Conservation (phyloP, 768 basidiomycete genomes). For the Boletus reticuloceps region DNA sequence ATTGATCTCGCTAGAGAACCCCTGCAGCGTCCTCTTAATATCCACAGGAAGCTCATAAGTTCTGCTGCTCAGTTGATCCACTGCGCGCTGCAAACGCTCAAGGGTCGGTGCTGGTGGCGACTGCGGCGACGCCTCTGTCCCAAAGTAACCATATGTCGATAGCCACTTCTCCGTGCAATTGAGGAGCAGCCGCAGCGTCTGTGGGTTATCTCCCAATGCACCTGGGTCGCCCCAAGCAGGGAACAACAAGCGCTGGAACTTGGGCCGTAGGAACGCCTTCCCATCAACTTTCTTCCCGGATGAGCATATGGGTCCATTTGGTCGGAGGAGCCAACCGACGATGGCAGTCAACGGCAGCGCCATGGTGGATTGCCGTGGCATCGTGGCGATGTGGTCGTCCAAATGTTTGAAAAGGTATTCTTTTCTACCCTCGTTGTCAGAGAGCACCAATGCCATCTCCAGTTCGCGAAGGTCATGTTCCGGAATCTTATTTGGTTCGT, state of each 20-base stretch:
- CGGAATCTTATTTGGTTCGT: neutral
- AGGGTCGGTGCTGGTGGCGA: too few species aligned
- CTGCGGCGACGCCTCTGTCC: too few species aligned
- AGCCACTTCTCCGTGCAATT: too few species aligned
- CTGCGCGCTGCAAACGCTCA: too few species aligned
- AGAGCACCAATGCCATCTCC: neutral
- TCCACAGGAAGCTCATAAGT: too few species aligned
- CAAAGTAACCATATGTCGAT: too few species aligned
- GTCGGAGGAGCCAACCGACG: too few species aligned
- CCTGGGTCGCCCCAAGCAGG: neutral
- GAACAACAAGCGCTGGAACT: neutral
- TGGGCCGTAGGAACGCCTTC: neutral
- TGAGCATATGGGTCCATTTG: neutral
- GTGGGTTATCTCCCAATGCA: neutral
- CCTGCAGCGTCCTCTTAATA: too few species aligned
- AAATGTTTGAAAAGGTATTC: neutral
- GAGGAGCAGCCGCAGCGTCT: neutral
- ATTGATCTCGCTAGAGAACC: too few species aligned
- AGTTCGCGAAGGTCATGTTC: conserved; percentile 4
- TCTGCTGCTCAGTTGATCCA: too few species aligned
- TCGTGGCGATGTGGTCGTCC: neutral
- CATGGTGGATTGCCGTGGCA: neutral
- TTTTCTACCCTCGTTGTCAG: neutral
- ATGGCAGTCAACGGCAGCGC: neutral
- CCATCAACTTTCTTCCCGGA: neutral